Evolutionary conservation across 148 eudicot genomes (phyloP).

Genomic region (Hydrangea macrophylla): DNA sequence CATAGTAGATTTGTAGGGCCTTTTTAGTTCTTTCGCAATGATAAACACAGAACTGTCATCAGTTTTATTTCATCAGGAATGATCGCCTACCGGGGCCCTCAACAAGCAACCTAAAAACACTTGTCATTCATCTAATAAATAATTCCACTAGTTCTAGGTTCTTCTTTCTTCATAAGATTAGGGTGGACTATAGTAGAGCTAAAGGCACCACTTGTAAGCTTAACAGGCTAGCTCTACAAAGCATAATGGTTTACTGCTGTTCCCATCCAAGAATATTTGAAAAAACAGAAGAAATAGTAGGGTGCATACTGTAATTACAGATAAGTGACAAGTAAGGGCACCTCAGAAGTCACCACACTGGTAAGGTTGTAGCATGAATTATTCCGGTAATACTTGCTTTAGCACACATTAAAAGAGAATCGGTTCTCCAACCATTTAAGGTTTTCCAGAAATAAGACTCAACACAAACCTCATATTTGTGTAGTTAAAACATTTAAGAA

Average conservation of each 20-base stretch:
- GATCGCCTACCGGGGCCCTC: not conserved
- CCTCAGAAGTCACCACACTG: not conserved
- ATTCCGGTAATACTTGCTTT: too few species aligned
- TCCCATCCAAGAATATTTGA: not conserved
- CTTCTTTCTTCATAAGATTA: not conserved
- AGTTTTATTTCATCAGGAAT: not conserved
- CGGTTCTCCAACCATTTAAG: not conserved
- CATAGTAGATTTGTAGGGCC: not conserved
- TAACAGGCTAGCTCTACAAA: not conserved
- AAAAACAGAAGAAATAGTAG: not conserved
- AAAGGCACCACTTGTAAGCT: not conserved
- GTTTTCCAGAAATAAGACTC: not conserved
- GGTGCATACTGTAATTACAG: too few species aligned
- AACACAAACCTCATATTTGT: not conserved
- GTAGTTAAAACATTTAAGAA: not conserved
- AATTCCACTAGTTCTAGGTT: not conserved
- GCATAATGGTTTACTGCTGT: not conserved
- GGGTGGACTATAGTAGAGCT: not conserved
- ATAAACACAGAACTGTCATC: not conserved
- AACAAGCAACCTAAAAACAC: not conserved
- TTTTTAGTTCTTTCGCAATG: too few species aligned
- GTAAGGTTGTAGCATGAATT: not conserved
- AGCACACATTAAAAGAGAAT: too few species aligned
- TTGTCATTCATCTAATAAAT: not conserved
- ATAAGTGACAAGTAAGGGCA: too few species aligned